Conservation (phyloP, 805 yeast species). For the Wickerhamiella shivajii region DNA sequence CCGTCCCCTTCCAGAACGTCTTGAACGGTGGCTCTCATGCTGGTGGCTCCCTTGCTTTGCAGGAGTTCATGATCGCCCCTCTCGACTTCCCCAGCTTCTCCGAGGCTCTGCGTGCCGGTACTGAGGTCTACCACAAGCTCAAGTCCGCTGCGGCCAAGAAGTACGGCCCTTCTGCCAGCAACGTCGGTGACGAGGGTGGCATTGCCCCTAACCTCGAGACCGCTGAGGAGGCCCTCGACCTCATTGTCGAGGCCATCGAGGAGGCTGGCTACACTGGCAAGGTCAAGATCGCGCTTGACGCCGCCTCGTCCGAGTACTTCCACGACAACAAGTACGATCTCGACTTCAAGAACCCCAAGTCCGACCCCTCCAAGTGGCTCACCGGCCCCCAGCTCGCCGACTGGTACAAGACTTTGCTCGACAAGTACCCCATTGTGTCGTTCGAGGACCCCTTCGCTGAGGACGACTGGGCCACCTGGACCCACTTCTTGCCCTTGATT, state of each 20-base stretch:
- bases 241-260: conserved; percentile 78
- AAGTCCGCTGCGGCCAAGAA: conserved; percentile 84
- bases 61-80: conserved; percentile 99
- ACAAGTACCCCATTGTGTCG: conserved; percentile 94
- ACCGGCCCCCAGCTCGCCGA: conserved; percentile 76
- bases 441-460: conserved; percentile 98
- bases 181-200: conserved; percentile 99
- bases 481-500: conserved; percentile 51
- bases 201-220: conserved; percentile 96
- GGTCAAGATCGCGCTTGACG: conserved; percentile 85
- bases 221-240: conserved; percentile 94
- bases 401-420: conserved; percentile 63
- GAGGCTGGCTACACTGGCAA: conserved; percentile 91
- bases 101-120: conserved; percentile 92
- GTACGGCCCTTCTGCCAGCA: conserved; percentile 97
- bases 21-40: conserved; percentile 99
- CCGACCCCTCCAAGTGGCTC: conserved; percentile 84
- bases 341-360: conserved; percentile 95
- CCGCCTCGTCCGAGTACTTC: conserved; percentile 96
- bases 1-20: conserved; percentile 98
- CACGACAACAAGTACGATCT: conserved; percentile 93
- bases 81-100: conserved; percentile 77
- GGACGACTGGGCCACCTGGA: conserved; percentile 99
- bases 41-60: conserved; percentile 98
- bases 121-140: conserved; percentile 96